Percentiles rank a stretch among this genome's conserved stretches.
phyloP scores from a whole-genome alignment of 2,329 filamentous ascomycete species.

The Colletotrichum sp. region DNA sequence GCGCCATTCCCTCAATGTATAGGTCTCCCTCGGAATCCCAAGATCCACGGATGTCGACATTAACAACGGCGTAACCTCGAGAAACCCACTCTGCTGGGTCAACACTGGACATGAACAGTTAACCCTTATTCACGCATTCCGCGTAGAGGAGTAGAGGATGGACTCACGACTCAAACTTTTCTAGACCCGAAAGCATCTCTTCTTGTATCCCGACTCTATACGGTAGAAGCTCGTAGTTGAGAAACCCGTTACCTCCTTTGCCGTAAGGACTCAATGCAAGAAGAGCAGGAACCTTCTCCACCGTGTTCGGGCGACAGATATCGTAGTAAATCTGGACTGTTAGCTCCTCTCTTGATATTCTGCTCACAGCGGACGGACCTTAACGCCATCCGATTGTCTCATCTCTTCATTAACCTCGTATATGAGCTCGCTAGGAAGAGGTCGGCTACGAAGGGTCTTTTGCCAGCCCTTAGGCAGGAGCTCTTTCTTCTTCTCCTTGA shows the following conservation, averaged over 20 bases:
- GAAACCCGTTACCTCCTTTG: constrained; percentile 45
- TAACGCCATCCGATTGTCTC: neutral
- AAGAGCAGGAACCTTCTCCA: constrained; percentile 31
- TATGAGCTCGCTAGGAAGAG: neutral
- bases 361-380: neutral
- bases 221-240: constrained; percentile 37
- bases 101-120: neutral
- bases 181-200: constrained; percentile 19
- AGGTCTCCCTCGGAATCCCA: constrained; percentile 27
- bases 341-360: neutral
- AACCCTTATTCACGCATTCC: neutral
- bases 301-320: constrained; percentile 43
- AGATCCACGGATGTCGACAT: constrained; percentile 29
- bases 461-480: neutral
- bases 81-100: constrained; percentile 32
- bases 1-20: neutral
- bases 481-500: neutral
- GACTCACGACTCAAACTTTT: constrained; percentile 30
- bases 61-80: constrained; percentile 29
- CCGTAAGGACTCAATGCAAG: constrained; percentile 45
- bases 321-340: constrained; percentile 39
- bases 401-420: neutral
- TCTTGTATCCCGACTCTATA: constrained; percentile 40
- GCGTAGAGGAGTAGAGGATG: neutral
- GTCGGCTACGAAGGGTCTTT: neutral